Conservation (phyloP, 129 eudicot genomes). For the Centaurea solstitialis region DNA sequence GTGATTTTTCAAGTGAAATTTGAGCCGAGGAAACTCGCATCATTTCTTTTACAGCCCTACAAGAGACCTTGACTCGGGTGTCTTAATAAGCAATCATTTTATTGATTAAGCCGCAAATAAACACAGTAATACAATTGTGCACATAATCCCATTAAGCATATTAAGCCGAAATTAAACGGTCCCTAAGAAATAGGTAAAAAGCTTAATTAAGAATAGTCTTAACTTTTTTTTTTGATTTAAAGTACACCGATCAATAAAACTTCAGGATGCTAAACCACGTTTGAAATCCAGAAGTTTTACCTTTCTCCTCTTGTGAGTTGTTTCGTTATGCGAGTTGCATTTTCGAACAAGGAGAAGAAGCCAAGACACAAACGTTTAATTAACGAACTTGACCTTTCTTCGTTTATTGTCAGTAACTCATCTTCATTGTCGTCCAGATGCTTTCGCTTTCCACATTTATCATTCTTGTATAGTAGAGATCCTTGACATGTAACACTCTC, state of each 20-base stretch:
- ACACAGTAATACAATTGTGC: background rate
- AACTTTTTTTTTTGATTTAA: background rate
- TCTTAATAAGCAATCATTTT: background rate
- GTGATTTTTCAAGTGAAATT: too few species aligned
- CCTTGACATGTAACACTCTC: conserved; percentile 16
- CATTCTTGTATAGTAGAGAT: background rate
- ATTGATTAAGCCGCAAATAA: background rate
- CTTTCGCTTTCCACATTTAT: background rate
- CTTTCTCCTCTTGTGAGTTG: background rate
- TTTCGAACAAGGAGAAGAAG: conserved; percentile 7
- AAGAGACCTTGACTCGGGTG: background rate
- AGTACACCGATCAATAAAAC: background rate
- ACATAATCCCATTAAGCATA: too few species aligned
- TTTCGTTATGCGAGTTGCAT: conserved; percentile 17
- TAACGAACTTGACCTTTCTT: background rate
- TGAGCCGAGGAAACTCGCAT: background rate
- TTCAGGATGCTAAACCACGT: background rate
- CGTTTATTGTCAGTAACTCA: background rate
- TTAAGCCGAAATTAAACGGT: background rate
- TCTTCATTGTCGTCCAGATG: conserved; percentile 1
- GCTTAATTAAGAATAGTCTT: background rate
- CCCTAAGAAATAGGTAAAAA: background rate
- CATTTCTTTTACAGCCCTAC: background rate
- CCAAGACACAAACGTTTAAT: conserved; percentile 23
- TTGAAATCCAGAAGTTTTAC: background rate